These are phyloP conservation scores for Dichotomocladium elegans DNA, from an alignment of 371 early-diverging fungal species.

Conservation along the genomic window DNA sequence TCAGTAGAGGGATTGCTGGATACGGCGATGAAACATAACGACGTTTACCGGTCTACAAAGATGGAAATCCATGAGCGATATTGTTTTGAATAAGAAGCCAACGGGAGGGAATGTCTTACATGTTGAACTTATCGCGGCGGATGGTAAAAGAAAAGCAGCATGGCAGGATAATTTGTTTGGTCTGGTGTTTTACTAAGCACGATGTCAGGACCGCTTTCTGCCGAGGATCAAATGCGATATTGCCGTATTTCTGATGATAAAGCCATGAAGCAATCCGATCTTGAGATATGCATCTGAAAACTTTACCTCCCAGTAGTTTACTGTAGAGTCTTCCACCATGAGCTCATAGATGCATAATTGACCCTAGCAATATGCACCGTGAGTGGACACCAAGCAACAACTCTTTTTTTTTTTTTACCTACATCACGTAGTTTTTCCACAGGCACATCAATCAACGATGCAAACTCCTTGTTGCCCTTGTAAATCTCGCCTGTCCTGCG, in stretches of 20 bases:
- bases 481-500: conserved; percentile 94
- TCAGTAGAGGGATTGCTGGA: neutral
- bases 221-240: conserved; percentile 91
- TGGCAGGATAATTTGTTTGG: conserved; percentile 51
- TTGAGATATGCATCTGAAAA: neutral
- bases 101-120: conserved; percentile 15
- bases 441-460: conserved; percentile 79
- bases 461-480: conserved; percentile 94
- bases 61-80: neutral
- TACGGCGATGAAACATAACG: neutral
- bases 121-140: conserved; percentile 87
- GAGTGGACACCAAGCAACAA: neutral
- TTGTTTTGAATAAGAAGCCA: neutral
- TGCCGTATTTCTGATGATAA: conserved; percentile 80
- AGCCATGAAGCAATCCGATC: neutral
- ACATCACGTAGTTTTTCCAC: conserved; percentile 76
- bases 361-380: conserved; percentile 27
- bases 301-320: conserved; percentile 74
- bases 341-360: conserved; percentile 80
- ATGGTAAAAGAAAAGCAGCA: conserved; percentile 95
- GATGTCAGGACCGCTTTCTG: conserved; percentile 95
- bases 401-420: conserved; percentile 6
- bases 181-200: conserved; percentile 63
- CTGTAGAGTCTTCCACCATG: conserved; percentile 80
- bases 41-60: conserved; percentile 22